phyloP scores from a whole-genome alignment of 2,329 filamentous ascomycete species.

The Orbilia oligospora region DNA sequence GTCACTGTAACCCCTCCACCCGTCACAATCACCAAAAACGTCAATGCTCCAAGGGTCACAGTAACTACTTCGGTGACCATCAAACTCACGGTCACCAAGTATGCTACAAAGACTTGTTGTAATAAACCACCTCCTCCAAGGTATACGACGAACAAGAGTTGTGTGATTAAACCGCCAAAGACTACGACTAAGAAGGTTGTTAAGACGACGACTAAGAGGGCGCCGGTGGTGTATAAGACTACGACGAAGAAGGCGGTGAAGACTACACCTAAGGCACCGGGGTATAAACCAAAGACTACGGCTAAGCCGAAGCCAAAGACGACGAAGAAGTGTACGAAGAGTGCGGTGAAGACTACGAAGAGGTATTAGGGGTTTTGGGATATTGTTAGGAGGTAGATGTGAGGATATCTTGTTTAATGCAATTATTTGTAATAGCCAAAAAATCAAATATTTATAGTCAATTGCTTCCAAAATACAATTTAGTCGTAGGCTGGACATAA shows the following conservation, averaged over 20 bases:
- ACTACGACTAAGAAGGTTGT: not conserved
- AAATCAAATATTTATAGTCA: no score
- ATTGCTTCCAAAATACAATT: no score
- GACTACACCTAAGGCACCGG: conserved; percentile 7
- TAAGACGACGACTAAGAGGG: conserved; percentile 19
- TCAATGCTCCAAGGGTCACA: not conserved
- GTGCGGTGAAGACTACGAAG: not conserved
- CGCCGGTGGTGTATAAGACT: not conserved
- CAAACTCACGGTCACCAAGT: not conserved
- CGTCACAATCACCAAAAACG: not conserved
- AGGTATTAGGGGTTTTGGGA: not conserved
- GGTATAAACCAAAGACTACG: conserved; percentile 10
- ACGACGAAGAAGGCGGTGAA: conserved; percentile 16
- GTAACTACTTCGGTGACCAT: not conserved
- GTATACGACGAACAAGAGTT: not conserved
- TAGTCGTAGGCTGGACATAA: no score
- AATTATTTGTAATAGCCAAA: no score
- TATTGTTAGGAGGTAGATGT: no score
- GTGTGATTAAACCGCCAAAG: not conserved
- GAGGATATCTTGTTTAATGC: no score
- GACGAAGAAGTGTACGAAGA: not conserved
- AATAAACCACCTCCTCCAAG: not conserved
- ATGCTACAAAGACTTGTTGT: conserved; percentile 8
- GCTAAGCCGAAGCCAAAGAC: not conserved
- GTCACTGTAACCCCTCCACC: not conserved